Conservation (phyloP, 23 red algal species). For the Gracilariopsis chorda region DNA sequence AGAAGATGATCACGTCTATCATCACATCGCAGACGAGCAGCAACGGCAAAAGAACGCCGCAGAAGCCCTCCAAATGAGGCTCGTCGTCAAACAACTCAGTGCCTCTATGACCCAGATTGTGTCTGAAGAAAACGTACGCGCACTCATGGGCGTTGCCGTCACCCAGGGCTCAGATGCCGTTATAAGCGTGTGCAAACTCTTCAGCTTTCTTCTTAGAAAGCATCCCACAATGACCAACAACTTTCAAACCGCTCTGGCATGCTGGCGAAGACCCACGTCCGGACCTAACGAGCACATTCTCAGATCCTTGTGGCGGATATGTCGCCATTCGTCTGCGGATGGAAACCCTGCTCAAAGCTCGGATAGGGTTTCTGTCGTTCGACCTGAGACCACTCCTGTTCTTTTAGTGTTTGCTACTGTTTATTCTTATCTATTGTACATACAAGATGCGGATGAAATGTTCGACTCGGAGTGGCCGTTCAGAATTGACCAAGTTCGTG, state of each 20-base stretch:
- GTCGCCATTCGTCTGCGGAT: background rate
- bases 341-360: background rate
- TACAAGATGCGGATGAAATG: constrained; percentile 76
- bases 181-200: constrained; percentile 48
- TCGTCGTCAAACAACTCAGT: background rate
- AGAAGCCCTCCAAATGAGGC: constrained; percentile 1
- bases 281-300: constrained; percentile 18
- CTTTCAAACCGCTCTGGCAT: constrained; percentile 46
- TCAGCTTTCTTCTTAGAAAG: constrained; percentile 44
- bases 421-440: constrained; percentile 66
- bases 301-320: constrained; percentile 39
- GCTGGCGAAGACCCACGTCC: constrained; percentile 27
- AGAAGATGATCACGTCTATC: background rate
- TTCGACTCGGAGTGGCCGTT: constrained; percentile 60
- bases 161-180: constrained; percentile 17
- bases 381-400: constrained; percentile 24
- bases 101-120: constrained; percentile 34
- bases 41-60: background rate
- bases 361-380: background rate
- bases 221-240: constrained; percentile 12
- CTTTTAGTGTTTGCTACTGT: constrained; percentile 46
- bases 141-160: constrained; percentile 30
- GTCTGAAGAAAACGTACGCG: constrained; percentile 43
- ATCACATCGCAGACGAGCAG: background rate
- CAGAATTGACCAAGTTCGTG: constrained; percentile 5